Conservation (phyloP, 768 basidiomycete species). For the Podaxis sp. region DNA sequence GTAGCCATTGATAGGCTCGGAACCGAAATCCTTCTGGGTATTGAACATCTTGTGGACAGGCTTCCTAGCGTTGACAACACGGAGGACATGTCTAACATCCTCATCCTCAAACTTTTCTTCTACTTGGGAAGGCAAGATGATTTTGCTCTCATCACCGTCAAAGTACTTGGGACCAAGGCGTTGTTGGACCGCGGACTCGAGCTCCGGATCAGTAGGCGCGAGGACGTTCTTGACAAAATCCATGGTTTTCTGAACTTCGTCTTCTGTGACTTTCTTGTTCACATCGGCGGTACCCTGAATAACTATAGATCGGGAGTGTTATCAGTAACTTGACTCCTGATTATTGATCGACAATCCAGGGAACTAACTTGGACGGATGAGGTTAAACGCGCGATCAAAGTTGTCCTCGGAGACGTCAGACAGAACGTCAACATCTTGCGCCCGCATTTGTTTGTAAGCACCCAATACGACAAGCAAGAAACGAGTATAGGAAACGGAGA, state of each 20-base stretch:
- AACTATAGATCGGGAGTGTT: constrained; percentile 15
- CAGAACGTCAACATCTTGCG: constrained; percentile 38
- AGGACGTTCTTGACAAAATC: constrained; percentile 24
- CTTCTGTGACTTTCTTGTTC: constrained; percentile 25
- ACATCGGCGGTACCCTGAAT: constrained; percentile 26
- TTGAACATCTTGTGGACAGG: constrained; percentile 26
- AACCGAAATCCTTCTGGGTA: constrained; percentile 7
- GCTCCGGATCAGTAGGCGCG: constrained; percentile 26
- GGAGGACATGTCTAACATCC: constrained; percentile 36
- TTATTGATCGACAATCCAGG: not conserved
- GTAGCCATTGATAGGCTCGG: constrained; percentile 21
- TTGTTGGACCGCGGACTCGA: constrained; percentile 21
- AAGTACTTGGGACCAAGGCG: constrained; percentile 22
- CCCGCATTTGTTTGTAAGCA: constrained; percentile 52
- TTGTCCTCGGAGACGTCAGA: constrained; percentile 44
- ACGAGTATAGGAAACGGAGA: constrained; percentile 36
- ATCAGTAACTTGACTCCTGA: not conserved
- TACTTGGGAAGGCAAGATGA: constrained; percentile 21
- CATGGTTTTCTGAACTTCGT: constrained; percentile 21
- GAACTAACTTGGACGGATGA: constrained; percentile 41
- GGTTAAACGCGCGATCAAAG: constrained; percentile 49
- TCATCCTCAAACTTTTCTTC: constrained; percentile 23
- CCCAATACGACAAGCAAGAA: constrained; percentile 51
- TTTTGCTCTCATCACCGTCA: constrained; percentile 22
- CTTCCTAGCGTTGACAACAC: constrained; percentile 46